Conservation (phyloP, 371 early-diverging fungal species). For the Nematocida displodere region DNA sequence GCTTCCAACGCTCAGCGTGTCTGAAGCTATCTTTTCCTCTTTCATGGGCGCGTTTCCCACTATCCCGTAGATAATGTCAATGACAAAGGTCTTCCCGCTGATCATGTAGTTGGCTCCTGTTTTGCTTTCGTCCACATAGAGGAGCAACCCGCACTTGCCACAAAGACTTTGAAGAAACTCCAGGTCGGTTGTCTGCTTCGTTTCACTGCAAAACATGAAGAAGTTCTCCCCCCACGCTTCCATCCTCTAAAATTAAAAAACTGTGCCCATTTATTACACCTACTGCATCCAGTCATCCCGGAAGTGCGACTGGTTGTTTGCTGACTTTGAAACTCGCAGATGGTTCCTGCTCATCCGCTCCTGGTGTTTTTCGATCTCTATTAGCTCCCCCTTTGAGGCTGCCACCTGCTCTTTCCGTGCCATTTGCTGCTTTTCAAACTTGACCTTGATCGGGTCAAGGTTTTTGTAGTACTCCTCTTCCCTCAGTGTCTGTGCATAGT, state of each 20-base stretch:
- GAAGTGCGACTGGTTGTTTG: slow-evolving; percentile 43
- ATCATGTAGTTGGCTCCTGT: slow-evolving; percentile 30
- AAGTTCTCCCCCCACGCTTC: not conserved
- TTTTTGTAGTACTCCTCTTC: slow-evolving; percentile 35
- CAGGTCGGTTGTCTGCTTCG: not conserved
- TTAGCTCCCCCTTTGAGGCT: slow-evolving; percentile 6
- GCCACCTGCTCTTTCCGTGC: not conserved
- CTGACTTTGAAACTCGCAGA: slow-evolving; percentile 22
- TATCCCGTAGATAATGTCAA: slow-evolving; percentile 41
- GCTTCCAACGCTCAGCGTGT: slow-evolving; percentile 17
- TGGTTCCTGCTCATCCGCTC: slow-evolving; percentile 5
- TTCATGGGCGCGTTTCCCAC: slow-evolving; percentile 1
- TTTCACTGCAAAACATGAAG: slow-evolving; percentile 5
- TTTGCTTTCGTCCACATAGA: slow-evolving; percentile 40
- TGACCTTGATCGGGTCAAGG: not conserved
- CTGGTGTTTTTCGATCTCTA: slow-evolving; percentile 6
- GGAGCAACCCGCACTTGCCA: not conserved
- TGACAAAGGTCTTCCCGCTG: slow-evolving; percentile 44
- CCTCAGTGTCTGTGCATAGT: slow-evolving; percentile 41
- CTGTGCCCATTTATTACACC: too few species aligned
- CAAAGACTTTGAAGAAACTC: slow-evolving; percentile 35
- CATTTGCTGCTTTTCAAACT: not conserved
- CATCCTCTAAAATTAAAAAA: too few species aligned
- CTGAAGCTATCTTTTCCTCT: slow-evolving; percentile 3
- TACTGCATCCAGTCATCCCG: slow-evolving; percentile 53